Base-by-base conservation (phyloP, 345 rosid genomes). In the Euphorbia peplus region DNA sequence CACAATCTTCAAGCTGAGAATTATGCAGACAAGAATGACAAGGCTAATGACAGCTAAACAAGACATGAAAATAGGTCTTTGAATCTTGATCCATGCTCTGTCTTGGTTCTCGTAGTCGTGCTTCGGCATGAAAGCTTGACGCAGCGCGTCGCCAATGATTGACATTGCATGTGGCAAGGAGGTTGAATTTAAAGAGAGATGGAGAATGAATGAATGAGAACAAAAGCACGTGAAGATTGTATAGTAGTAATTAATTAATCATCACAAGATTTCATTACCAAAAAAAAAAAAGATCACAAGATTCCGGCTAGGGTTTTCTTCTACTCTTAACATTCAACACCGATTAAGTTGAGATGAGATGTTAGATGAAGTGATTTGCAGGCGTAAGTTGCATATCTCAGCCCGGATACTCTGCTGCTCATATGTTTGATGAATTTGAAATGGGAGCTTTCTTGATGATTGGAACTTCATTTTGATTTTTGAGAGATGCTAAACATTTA, bases 111-210 rank as follows among this genome's bases (percentile, higher is more conserved):
- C 90, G 80, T 93, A 93, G 81, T 89, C 95, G 65, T 73, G 96
- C 79, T 89, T 89, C 35, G 87, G 96, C 97, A 85, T 93, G 74
- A 93, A 91, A 14, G 91, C 97, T 73, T 89, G 91, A 69, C 97
- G 90, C 69, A 89, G 76, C 47, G 95, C 98, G 77, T 93, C 93
- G 25, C 93, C 78, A 52, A 91, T 84, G 14, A 87, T 79, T 79
- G 91, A 91, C 98, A 89, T 89, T 54, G 69, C 59, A 62, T 12
- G 32, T 62, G 22, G 48, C 64, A 24, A n/a, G 24, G 41, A 19
- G 48, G 6, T 26, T 8, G 44, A 24, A n/a, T 59, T 58, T 46
- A 48, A 39, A 14, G 32, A 37, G 66, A 28, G 26, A 44, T 44
- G 29, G 25, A 60, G 30, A n/a, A n/a, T n/a, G n/a, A n/a, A 19